Evolutionary conservation across 495 filamentous ascomycete species (phyloP).

Genomic region (Aspergillus cavernicola): DNA sequence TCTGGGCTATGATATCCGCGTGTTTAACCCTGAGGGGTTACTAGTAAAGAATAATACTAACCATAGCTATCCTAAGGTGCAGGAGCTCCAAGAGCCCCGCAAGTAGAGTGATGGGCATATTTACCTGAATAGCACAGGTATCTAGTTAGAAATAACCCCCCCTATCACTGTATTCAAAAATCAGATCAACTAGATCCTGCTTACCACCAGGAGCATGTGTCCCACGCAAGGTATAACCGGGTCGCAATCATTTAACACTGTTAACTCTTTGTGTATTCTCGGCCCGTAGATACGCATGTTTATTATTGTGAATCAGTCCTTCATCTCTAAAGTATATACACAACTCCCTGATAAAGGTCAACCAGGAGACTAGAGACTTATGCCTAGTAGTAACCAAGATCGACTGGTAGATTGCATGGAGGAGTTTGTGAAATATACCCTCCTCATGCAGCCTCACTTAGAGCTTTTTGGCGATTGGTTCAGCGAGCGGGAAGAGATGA

Average conservation of each 20-base stretch:
- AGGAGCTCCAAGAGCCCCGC: conserved; percentile 60
- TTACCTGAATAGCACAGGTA: conserved; percentile 70
- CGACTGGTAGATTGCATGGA: conserved; percentile 73
- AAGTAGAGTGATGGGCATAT: conserved; percentile 68
- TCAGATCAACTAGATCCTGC: conserved; percentile 72
- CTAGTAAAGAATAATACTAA: conserved; percentile 62
- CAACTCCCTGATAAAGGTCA: conserved; percentile 55
- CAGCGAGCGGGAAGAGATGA: conserved; percentile 49
- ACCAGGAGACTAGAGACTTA: conserved; percentile 50
- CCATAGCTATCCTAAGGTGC: conserved; percentile 57
- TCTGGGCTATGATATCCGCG: conserved; percentile 64
- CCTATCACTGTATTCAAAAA: conserved; percentile 60
- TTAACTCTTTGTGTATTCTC: conserved; percentile 65
- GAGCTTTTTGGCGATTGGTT: conserved; percentile 62
- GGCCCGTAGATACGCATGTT: conserved; percentile 81
- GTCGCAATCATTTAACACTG: conserved; percentile 68
- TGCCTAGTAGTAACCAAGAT: conserved; percentile 60
- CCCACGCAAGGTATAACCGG: conserved; percentile 70
- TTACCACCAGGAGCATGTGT: conserved; percentile 58
- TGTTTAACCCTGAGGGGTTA: conserved; percentile 58
- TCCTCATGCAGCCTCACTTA: conserved; percentile 60
- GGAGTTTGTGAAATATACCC: conserved; percentile 72
- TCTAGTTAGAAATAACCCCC: conserved; percentile 39
- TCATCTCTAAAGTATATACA: conserved; percentile 61
- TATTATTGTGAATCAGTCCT: conserved; percentile 65